A percentile compares a stretch with the other conserved stretches of the same genome.
These are phyloP conservation scores for Saraca asoca DNA, from an alignment of 331 rosid species.

Conservation along the genomic window DNA sequence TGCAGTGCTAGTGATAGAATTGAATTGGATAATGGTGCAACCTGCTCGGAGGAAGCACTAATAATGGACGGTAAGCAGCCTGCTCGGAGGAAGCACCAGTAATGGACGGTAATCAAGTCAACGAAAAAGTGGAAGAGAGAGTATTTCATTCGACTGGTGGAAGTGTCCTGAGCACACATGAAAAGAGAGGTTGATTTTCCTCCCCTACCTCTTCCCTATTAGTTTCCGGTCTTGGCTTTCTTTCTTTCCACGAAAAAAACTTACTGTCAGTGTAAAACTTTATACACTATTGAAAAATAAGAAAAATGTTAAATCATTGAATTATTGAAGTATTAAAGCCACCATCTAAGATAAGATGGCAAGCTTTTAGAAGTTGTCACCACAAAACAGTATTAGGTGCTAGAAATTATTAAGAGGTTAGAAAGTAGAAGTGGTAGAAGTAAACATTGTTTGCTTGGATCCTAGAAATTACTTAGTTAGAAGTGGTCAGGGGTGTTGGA, in stretches of 20 bases:
- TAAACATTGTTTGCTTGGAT: not conserved
- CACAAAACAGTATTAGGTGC: too few relatives aligned
- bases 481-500: slow-evolving; percentile 1
- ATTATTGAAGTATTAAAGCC: too few relatives aligned
- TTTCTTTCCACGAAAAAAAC: not conserved
- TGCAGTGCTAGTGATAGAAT: slow-evolving; percentile 11
- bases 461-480: slow-evolving; percentile 4
- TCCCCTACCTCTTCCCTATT: not conserved
- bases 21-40: slow-evolving; percentile 14
- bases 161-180: slow-evolving; percentile 9
- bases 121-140: not conserved
- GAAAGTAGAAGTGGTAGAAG: too few relatives aligned
- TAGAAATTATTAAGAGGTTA: too few relatives aligned
- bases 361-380: too few relatives aligned
- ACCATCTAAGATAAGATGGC: too few relatives aligned
- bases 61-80: too few relatives aligned
- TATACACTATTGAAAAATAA: not conserved
- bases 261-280: not conserved
- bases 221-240: not conserved
- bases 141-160: slow-evolving; percentile 13
- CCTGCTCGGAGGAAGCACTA: slow-evolving; percentile 11
- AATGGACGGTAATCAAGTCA: too few relatives aligned
- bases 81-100: slow-evolving; percentile 5
- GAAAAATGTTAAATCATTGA: not conserved
- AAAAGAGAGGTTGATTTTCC: slow-evolving; percentile 30